Base-by-base conservation (phyloP, 345 rosid species). In the Eucalyptus lansdowneana region DNA sequence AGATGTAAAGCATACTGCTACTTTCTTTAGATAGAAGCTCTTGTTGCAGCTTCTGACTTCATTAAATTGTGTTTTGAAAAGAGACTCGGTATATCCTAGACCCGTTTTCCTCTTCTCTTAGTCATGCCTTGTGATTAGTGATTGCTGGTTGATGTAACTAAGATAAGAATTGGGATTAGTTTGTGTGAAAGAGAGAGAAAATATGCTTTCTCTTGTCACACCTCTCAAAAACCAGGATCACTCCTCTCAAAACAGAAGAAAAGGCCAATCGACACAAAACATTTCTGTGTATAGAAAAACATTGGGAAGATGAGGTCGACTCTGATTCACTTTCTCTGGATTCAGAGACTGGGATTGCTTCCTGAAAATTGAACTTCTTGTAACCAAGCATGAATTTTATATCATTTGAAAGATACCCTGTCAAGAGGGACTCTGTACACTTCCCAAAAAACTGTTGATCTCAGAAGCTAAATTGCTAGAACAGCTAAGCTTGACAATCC, bases 291-390 rank as follows among this genome's bases (percentile, higher is more conserved):
- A 44, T 3, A 8, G 1, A 54, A 54, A 2, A 54, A 54, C 27
- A 8, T 9, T 2, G 0, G 6, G 27, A 54, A 54, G 60, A 22
- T 54, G 60, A 54, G 27, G 0, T 22, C 27, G 0, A 54, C 60
- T 54, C 60, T 54, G 0, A 9, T 22, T 54, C 60, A 54, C 60
- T 54, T 54, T 54, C 60, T 54, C 11, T 54, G 11, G 12, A 54
- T 22, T 60, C 0, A 27, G 67, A 60, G 14, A 5, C n/a, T 12
- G 67, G 67, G n/a, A 25, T 60, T 60, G 67, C 13, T 25, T 60
- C 31, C 67, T 60, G 67, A 6, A 60, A 27, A 25, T 60, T 27
- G 67, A 27, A 60, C 67, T 27, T 58, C 67, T 58, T 60, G 67
- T 60, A 54, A 22, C 56, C 56, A 51, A 51, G 0, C 56, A 17